Evolutionary conservation across 306 rosid species (phyloP).

Genomic region (Phaseolus lunatus): DNA sequence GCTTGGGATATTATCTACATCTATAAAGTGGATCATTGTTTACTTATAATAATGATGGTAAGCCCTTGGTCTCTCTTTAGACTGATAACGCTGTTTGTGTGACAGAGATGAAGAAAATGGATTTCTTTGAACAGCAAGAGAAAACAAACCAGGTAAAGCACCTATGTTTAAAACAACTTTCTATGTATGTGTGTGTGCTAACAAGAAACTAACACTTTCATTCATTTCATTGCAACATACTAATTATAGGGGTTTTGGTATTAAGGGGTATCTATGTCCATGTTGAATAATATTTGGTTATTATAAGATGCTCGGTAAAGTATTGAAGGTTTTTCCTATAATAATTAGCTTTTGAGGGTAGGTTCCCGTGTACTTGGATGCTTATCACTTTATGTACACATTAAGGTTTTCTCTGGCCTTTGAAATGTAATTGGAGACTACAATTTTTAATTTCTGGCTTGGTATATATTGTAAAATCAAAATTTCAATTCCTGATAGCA

Average conservation of each 20-base stretch:
- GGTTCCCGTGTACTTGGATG: no score
- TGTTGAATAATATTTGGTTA: no score
- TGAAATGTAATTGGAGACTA: neutral
- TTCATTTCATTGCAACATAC: constrained; percentile 3
- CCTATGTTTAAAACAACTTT: constrained; percentile 21
- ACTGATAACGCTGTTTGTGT: constrained; percentile 45
- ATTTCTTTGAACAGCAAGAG: constrained; percentile 51
- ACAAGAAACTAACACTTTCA: neutral
- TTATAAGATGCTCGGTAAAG: no score
- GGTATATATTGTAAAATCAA: neutral
- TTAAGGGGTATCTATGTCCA: no score
- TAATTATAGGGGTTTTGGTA: neutral
- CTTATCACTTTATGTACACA: neutral
- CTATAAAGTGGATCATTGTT: constrained; percentile 13
- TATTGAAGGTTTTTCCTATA: no score
- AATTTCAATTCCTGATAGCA: neutral
- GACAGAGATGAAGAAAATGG: constrained; percentile 52
- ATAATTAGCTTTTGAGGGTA: no score
- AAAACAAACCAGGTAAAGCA: constrained; percentile 48
- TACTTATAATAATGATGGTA: neutral
- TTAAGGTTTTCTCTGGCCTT: neutral
- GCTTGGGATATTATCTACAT: constrained; percentile 19
- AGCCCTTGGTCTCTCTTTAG: constrained; percentile 5
- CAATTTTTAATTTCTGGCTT: constrained; percentile 28
- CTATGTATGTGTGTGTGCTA: constrained; percentile 9